Percentiles rank a stretch among this genome's conserved stretches.
These are phyloP conservation scores for Yamadazyma triangularis DNA, from an alignment of 1,139 yeast genomes.

Conservation along the genomic window DNA sequence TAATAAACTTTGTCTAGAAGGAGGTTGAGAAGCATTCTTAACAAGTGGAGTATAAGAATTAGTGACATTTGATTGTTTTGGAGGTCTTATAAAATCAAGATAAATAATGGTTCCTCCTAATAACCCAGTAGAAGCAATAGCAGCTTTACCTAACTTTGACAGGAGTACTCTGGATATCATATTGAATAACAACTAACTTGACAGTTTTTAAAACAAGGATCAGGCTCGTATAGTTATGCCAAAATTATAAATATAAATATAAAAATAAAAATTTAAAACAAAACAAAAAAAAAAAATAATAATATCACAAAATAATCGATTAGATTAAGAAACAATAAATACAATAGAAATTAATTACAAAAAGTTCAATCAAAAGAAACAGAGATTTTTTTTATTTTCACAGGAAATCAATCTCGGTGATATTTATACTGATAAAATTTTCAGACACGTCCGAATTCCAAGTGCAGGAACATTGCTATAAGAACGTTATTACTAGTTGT, in stretches of 20 bases:
- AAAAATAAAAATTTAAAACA: no score
- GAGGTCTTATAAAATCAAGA: conserved; percentile 39
- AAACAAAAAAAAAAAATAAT: no score
- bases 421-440: no score
- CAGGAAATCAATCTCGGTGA: background rate
- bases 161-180: conserved; percentile 9
- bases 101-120: conserved; percentile 38
- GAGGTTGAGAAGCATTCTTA: conserved; percentile 33
- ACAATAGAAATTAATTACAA: background rate
- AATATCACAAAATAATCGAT: no score
- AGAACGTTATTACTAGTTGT: background rate
- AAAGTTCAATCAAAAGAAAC: background rate
- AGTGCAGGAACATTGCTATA: background rate
- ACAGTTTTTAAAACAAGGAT: no score
- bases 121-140: conserved; percentile 29
- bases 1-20: conserved; percentile 31
- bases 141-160: conserved; percentile 27
- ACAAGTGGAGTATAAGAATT: conserved; percentile 34
- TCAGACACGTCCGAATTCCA: background rate
- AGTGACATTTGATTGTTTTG: conserved; percentile 25
- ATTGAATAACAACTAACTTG: no score
- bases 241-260: no score
- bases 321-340: no score
- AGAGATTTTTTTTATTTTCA: no score
- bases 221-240: no score